Evolutionary conservation across 2,329 filamentous ascomycete genomes (phyloP), one percentile per base, ranked within the genome.

Genomic region (Cryphonectria nitschkei): DNA sequence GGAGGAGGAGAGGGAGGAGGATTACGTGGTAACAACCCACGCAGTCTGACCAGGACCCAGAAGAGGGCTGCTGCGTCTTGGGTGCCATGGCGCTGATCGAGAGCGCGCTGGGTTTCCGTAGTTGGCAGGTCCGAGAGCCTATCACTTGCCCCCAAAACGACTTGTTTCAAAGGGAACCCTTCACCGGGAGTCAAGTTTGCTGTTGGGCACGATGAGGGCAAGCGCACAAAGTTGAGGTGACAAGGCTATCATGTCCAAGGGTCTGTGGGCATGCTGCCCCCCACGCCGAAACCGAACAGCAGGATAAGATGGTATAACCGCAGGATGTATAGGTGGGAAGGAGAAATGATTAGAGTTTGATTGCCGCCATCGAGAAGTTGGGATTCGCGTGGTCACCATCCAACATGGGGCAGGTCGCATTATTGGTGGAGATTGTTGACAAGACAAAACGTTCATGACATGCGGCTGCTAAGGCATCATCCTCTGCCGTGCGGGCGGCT

Each of bases 401-500:
- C 56, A 60, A 37, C 16, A 32, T 22, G 32, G 37, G 58, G 58
- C 58, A 61, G 58, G 58, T 61, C 34, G 34, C 58, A 61, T 39
- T n/a, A 39, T 61, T n/a, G 58, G 29, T 61, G 58, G 58, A 39
- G 34, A 22, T n/a, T 61, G 34, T 39, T 14, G 34, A 61, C 19
- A 11, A 61, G 58, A n/a, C 14, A 37, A n/a, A 22, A 50, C 46
- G 8, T 50, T 16, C 58, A 37, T n/a, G 29, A 39, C 58, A n/a
- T 39, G 32, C 32, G 58, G 58, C 58, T 61, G 34, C 34, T n/a
- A 14, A 39, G 46, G 19, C 58, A 19, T n/a, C 56, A n/a, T 60
- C 7, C 34, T 8, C 29, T 8, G 9, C 56, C 37, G 37, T 8
- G 37, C 26, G 29, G 54, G 16, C 56, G 32, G 56, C 56, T 37